Evolutionary conservation across 1,139 yeast genomes (phyloP).

Genomic region (Chernovozyma aurita): DNA sequence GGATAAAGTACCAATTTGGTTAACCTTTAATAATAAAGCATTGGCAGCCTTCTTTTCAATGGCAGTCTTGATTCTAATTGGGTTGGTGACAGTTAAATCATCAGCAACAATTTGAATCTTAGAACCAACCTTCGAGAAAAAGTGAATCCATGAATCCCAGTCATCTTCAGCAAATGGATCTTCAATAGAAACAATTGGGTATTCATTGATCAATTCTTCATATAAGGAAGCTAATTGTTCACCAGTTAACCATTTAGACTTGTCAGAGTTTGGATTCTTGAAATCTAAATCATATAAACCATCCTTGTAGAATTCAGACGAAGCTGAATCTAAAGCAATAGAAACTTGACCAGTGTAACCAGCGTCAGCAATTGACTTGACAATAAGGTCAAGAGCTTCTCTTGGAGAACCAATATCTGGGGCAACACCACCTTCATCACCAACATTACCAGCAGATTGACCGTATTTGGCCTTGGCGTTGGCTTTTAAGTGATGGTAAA

Average conservation of each 20-base stretch:
- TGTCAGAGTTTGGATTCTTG: slow-evolving; percentile 90
- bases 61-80: slow-evolving; percentile 86
- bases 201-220: slow-evolving; percentile 70
- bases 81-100: slow-evolving; percentile 97
- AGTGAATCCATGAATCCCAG: slow-evolving; percentile 95
- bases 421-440: slow-evolving; percentile 99
- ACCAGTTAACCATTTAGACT: slow-evolving; percentile 85
- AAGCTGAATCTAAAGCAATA: slow-evolving; percentile 93
- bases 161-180: slow-evolving; percentile 99
- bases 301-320: slow-evolving; percentile 94
- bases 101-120: slow-evolving; percentile 89
- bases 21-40: slow-evolving; percentile 90
- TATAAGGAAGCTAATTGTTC: slow-evolving; percentile 80
- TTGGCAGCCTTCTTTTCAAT: slow-evolving; percentile 92
- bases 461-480: slow-evolving; percentile 92
- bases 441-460: slow-evolving; percentile 96
- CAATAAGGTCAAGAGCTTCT: slow-evolving; percentile 92
- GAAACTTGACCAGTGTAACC: slow-evolving; percentile 89
- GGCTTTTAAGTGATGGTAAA: slow-evolving; percentile 90
- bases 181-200: slow-evolving; percentile 96
- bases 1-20: slow-evolving; percentile 88
- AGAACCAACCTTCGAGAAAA: slow-evolving; percentile 64
- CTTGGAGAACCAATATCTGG: slow-evolving; percentile 90
- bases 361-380: slow-evolving; percentile 79
- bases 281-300: slow-evolving; percentile 95